Evolutionary conservation across 2,329 filamentous ascomycete genomes (phyloP).

Genomic region (Xylaria digitata): DNA sequence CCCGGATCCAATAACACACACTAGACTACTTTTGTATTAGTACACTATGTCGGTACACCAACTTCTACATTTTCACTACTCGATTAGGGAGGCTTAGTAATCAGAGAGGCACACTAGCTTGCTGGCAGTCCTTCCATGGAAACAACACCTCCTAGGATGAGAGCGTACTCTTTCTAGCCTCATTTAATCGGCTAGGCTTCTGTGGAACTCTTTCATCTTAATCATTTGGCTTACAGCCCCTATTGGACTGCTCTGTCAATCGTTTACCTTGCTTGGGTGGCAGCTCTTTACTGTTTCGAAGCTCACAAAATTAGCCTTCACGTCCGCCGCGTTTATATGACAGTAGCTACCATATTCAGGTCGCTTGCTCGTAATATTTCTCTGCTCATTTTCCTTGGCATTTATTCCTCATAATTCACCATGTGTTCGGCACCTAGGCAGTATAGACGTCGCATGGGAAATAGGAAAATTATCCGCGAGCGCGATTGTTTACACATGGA

Average conservation of each 20-base stretch:
- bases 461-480: conserved; percentile 35
- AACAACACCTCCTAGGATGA: not conserved
- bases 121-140: not conserved
- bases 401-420: not conserved
- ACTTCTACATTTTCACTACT: conserved; percentile 12
- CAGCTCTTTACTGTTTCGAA: not conserved
- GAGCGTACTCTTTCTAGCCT: not conserved
- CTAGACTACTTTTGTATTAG: not conserved
- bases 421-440: conserved; percentile 17
- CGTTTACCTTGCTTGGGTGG: not conserved
- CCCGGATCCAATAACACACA: conserved; percentile 14
- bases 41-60: not conserved
- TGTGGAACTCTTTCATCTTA: not conserved
- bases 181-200: too few relatives aligned
- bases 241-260: too few relatives aligned
- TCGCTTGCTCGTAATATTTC: not conserved
- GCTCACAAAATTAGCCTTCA: not conserved
- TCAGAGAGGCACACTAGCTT: too few relatives aligned
- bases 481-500: conserved; percentile 42
- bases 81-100: too few relatives aligned
- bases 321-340: not conserved
- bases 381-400: not conserved
- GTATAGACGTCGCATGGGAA: not conserved
- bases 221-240: not conserved
- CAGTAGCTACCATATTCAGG: too few relatives aligned